Conservation (phyloP, 106 monocot genomes). For the Chionographis japonica region DNA sequence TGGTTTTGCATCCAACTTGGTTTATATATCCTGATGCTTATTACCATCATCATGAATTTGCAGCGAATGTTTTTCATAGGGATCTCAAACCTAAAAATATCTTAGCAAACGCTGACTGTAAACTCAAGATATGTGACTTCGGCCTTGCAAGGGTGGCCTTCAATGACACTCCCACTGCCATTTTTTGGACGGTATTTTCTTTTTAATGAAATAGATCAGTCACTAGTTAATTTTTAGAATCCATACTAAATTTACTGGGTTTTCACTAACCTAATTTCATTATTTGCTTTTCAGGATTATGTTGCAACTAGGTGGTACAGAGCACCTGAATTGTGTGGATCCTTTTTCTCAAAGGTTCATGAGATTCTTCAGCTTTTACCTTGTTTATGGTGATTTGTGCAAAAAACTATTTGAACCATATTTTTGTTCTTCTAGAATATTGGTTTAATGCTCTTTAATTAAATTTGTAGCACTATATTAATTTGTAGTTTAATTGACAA, state of each 20-base stretch:
- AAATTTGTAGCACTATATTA: neutral
- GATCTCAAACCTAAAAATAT: constrained; percentile 95
- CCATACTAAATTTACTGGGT: neutral
- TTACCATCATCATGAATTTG: constrained; percentile 3
- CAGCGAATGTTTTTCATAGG: constrained; percentile 89
- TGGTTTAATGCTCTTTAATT: neutral
- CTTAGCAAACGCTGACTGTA: constrained; percentile 86
- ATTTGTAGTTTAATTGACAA: neutral
- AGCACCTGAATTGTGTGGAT: constrained; percentile 84
- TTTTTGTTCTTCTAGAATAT: no score
- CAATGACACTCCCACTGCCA: constrained; percentile 80
- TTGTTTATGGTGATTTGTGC: neutral
- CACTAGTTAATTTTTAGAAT: neutral
- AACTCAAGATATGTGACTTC: constrained; percentile 91
- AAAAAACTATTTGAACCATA: no score
- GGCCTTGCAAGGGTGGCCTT: constrained; percentile 90
- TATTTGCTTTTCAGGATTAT: constrained; percentile 59
- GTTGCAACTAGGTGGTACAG: constrained; percentile 94
- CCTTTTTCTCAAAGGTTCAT: constrained; percentile 83
- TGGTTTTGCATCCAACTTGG: no score
- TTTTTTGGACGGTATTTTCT: constrained; percentile 82
- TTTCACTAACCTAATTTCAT: neutral
- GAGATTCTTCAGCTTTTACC: neutral
- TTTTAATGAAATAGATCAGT: neutral
- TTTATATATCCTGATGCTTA: no score